phyloP scores from a whole-genome alignment of 1,284 basidiomycete genomes.

The Pisolithus thermaeus region DNA sequence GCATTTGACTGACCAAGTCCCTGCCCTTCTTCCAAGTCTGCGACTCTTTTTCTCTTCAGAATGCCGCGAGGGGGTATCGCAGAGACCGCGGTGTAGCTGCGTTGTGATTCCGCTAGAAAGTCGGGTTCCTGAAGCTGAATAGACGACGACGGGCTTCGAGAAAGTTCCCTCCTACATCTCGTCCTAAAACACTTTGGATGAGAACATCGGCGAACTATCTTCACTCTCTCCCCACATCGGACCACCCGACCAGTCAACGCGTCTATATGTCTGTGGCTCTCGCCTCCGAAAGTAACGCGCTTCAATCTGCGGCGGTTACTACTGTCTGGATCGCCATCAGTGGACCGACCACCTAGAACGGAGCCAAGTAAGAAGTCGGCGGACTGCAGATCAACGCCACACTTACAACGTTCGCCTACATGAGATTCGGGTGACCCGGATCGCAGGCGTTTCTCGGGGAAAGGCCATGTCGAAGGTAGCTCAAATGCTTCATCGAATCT shows the following conservation, averaged over 20 bases:
- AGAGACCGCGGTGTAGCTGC: conserved; percentile 24
- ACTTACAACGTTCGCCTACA: neutral
- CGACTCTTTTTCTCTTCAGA: conserved; percentile 24
- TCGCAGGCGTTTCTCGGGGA: neutral
- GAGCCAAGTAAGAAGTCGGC: neutral
- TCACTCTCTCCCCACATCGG: neutral
- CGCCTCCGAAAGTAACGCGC: neutral
- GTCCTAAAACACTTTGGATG: neutral
- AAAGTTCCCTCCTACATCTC: conserved; percentile 1
- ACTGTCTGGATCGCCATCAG: neutral
- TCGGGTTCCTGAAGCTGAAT: neutral
- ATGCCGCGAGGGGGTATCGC: conserved; percentile 23
- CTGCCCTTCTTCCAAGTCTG: conserved; percentile 3
- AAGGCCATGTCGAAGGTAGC: conserved; percentile 1
- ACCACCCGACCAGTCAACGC: neutral
- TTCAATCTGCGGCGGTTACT: neutral
- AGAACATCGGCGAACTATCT: neutral
- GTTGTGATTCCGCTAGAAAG: neutral
- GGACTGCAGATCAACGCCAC: neutral
- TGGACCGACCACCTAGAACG: neutral
- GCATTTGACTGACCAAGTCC: neutral
- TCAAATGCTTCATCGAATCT: neutral
- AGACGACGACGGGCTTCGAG: neutral
- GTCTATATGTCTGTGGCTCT: conserved; percentile 1
- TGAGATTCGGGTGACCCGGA: neutral